Conservation (phyloP, 2,329 filamentous ascomycete species). For the Atkinsonella hypoxylon region DNA sequence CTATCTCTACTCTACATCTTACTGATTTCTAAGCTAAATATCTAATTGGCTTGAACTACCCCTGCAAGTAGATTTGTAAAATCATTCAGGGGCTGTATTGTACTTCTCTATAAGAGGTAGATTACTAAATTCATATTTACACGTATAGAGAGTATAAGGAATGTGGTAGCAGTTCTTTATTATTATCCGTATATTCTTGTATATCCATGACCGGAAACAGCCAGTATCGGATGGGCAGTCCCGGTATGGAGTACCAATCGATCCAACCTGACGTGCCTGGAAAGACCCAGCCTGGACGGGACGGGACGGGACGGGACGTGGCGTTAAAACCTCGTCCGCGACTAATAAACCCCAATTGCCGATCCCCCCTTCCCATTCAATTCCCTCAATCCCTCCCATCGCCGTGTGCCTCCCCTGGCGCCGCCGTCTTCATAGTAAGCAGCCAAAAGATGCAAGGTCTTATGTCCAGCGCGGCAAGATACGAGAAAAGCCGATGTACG, state of each 20-base stretch:
- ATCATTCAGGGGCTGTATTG: too few relatives aligned
- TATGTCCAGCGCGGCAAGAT: neutral
- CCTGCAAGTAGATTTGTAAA: too few relatives aligned
- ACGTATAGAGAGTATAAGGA: too few relatives aligned
- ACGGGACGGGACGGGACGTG: neutral
- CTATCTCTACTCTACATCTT: too few relatives aligned
- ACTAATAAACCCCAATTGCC: neutral
- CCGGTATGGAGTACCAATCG: too few relatives aligned
- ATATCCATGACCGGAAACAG: neutral
- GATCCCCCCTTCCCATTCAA: neutral
- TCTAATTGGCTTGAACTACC: too few relatives aligned
- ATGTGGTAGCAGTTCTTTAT: too few relatives aligned
- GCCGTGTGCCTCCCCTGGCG: neutral
- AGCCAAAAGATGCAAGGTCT: neutral
- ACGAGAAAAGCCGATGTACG: conserved; percentile 1
- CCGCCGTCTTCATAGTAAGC: neutral
- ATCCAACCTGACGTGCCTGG: too few relatives aligned
- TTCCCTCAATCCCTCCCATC: neutral
- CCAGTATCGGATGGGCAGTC: neutral
- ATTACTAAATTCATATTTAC: too few relatives aligned
- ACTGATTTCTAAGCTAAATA: too few relatives aligned
- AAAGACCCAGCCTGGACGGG: too few relatives aligned
- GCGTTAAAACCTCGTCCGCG: neutral
- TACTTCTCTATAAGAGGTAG: too few relatives aligned
- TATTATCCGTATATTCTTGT: neutral